Percentiles rank a stretch among this genome's conserved stretches.
phyloP scores from a whole-genome alignment of 2,329 filamentous ascomycete genomes.

The Colletotrichum siamense region DNA sequence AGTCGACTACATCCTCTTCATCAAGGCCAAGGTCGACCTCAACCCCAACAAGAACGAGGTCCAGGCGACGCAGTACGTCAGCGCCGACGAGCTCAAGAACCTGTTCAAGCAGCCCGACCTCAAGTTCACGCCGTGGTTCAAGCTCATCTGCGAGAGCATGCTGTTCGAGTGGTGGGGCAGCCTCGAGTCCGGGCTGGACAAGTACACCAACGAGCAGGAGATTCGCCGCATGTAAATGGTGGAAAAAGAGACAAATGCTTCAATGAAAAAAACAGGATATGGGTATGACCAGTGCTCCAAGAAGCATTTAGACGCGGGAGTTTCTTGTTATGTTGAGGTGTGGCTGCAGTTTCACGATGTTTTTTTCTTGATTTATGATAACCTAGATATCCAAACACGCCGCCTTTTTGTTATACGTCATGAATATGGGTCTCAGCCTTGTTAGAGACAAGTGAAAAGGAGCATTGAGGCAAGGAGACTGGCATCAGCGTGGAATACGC shows the following conservation, averaged over 20 bases:
- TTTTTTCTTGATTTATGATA: not conserved
- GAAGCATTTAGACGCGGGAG: not conserved
- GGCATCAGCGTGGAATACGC: too few species aligned
- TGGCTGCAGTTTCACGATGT: not conserved
- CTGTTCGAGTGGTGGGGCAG: constrained; percentile 97
- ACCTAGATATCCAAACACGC: not conserved
- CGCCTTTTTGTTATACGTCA: not conserved
- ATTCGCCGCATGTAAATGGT: constrained; percentile 80
- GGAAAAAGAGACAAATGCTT: not conserved
- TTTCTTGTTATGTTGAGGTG: not conserved
- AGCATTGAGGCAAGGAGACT: too few species aligned
- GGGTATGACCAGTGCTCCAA: too few species aligned
- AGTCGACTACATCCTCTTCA: constrained; percentile 99
- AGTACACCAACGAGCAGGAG: constrained; percentile 83
- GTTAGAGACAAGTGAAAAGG: too few species aligned
- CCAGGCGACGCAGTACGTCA: constrained; percentile 83
- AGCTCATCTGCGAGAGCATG: constrained; percentile 97
- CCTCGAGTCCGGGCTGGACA: constrained; percentile 80
- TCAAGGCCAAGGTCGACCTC: constrained; percentile 89
- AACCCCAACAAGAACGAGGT: constrained; percentile 88
- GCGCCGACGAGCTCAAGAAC: constrained; percentile 78
- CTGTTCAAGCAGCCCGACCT: constrained; percentile 83
- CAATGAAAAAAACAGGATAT: not conserved
- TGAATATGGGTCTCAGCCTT: too few species aligned
- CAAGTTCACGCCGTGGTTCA: constrained; percentile 98